These are phyloP conservation scores for Penicillium sp. DNA, from an alignment of 2,329 filamentous ascomycete genomes.

Conservation along the genomic window DNA sequence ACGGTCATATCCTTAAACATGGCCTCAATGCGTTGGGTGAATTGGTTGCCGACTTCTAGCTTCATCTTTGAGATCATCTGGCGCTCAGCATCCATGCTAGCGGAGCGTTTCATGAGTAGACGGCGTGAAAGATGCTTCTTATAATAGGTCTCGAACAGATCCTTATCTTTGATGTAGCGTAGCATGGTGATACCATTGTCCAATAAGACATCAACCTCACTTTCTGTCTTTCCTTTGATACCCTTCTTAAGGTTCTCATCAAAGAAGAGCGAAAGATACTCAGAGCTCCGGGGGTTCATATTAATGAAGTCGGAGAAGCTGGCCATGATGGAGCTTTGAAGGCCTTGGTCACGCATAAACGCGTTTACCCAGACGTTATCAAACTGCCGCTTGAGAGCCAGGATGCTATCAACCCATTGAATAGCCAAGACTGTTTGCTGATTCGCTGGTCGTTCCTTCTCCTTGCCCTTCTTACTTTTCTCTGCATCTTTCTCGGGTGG, in stretches of 20 bases:
- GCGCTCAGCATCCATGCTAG: constrained; percentile 89
- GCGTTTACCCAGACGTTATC: constrained; percentile 73
- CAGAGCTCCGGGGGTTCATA: constrained; percentile 77
- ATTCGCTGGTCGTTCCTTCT: constrained; percentile 60
- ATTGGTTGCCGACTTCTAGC: constrained; percentile 89
- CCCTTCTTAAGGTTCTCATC: constrained; percentile 95
- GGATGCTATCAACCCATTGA: constrained; percentile 91
- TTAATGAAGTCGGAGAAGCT: constrained; percentile 96
- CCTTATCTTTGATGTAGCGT: constrained; percentile 86
- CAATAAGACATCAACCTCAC: constrained; percentile 77
- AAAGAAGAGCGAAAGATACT: constrained; percentile 94
- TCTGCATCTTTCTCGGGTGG: constrained; percentile 51
- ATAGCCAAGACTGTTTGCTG: constrained; percentile 85
- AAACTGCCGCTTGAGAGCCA: constrained; percentile 84
- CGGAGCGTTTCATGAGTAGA: constrained; percentile 82
- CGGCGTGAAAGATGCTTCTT: constrained; percentile 93
- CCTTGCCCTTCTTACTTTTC: constrained; percentile 49
- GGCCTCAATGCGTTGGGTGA: constrained; percentile 88
- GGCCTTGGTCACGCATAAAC: constrained; percentile 71
- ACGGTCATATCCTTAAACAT: constrained; percentile 98
- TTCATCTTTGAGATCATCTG: constrained; percentile 98
- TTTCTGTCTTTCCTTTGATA: constrained; percentile 87
- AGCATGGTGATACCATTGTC: constrained; percentile 89
- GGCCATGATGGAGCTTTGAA: constrained; percentile 80
- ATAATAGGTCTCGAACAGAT: constrained; percentile 95